Percentiles rank a stretch among this genome's conserved stretches.
Evolutionary conservation across 2,329 filamentous ascomycete species (phyloP).

Genomic region (Mollisia scopiformis): DNA sequence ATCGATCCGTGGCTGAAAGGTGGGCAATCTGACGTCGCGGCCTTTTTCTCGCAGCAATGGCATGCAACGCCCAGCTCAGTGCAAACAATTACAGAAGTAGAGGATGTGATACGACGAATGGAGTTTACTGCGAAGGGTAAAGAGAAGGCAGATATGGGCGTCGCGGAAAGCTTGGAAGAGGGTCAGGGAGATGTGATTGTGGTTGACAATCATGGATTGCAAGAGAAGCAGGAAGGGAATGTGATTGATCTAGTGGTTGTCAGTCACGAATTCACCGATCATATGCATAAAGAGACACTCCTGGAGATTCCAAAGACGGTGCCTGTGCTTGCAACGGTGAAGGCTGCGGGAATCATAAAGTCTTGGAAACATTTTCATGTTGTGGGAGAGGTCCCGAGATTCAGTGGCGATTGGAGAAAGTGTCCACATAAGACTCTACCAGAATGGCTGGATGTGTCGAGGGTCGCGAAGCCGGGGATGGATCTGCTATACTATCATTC

Average conservation of each 20-base stretch:
- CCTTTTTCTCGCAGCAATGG: constrained; percentile 69
- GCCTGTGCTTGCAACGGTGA: constrained; percentile 61
- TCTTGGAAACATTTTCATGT: constrained; percentile 62
- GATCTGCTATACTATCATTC: constrained; percentile 61
- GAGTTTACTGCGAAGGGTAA: constrained; percentile 41
- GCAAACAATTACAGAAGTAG: constrained; percentile 56
- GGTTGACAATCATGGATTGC: background rate
- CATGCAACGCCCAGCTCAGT: constrained; percentile 59
- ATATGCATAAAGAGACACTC: constrained; percentile 63
- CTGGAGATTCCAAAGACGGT: constrained; percentile 54
- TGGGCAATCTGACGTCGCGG: constrained; percentile 63
- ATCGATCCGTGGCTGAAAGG: constrained; percentile 69
- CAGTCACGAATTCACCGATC: constrained; percentile 70
- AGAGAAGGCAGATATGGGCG: background rate
- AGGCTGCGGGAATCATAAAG: constrained; percentile 58
- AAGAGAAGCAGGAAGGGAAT: constrained; percentile 33
- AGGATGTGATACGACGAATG: constrained; percentile 51
- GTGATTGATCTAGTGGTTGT: constrained; percentile 62
- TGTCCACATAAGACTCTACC: constrained; percentile 45
- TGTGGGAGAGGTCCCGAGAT: constrained; percentile 45
- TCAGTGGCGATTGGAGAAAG: constrained; percentile 36
- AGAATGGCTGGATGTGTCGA: constrained; percentile 62
- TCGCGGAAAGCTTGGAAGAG: background rate
- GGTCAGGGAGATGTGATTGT: background rate
- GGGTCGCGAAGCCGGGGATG: constrained; percentile 56